Evolutionary conservation across 2,329 filamentous ascomycete genomes (phyloP), one percentile per base, ranked within the genome.

Genomic region (Penicillium sp.): DNA sequence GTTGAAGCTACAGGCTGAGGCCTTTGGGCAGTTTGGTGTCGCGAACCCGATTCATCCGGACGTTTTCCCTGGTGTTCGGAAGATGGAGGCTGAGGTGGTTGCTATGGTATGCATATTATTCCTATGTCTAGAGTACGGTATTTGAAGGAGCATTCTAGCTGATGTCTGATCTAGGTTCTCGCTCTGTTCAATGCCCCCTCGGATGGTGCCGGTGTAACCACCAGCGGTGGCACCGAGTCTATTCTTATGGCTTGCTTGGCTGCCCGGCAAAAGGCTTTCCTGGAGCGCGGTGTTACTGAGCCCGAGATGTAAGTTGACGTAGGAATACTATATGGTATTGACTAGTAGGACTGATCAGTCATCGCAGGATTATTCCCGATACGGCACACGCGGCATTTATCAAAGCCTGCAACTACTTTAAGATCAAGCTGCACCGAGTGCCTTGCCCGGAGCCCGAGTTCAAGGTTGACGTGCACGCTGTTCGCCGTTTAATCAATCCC

Each of bases 81-180:
- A 98, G 80, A 98, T 98, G 93, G 93, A 98, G 75, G 91, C 93
- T 39, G 93, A 98, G 74, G 77, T 98, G 54, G 93, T 98, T 45
- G 86, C 90, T 57, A 98, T 98, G 91, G 89, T 94, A 67, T 42
- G 66, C 24, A 46, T 26, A n/a, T 12, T 6, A 13, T 33, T 32
- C 8, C 9, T 9, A 26, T 13, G 17, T 22, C 2, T 4, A 3
- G 8, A 12, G 17, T 26, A 26, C 7, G 3, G 26, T 49, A n/a
- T 34, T 26, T 10, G 33, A 17, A 29, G 26, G 26, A 28, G 3
- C 9, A 1, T 38, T 9, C 3, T 17, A n/a, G 52, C 54, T 56
- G 38, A 50, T 42, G n/a, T 15, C 37, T 45, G 6, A n/a, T 38
- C 7, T 44, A 78, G 76, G 75, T 82, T 28, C 75, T 95, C 53